A percentile compares a stretch with the other conserved stretches of the same genome.
These are phyloP conservation scores for Gleditsia sinensis DNA, from an alignment of 306 rosid genomes.

Conservation along the genomic window DNA sequence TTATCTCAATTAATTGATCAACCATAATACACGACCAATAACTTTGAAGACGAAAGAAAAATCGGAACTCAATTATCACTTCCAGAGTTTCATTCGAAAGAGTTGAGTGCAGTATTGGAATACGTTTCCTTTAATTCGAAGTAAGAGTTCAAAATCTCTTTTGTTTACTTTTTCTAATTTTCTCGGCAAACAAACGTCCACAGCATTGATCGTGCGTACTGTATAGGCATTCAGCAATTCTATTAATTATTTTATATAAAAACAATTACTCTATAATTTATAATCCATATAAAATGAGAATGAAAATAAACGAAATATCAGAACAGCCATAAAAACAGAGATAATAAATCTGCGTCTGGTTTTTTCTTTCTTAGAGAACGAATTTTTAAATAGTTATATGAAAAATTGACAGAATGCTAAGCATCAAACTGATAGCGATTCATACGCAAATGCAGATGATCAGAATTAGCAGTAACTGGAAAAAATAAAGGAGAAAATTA, in stretches of 20 bases:
- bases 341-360: background rate
- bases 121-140: constrained; percentile 39
- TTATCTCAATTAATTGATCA: background rate
- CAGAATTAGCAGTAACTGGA: background rate
- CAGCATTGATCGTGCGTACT: background rate
- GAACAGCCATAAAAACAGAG: constrained; percentile 1
- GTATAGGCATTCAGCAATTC: constrained; percentile 19
- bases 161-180: constrained; percentile 20
- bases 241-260: background rate
- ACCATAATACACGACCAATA: background rate
- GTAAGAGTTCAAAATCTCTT: constrained; percentile 33
- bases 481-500: background rate
- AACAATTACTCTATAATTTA: background rate
- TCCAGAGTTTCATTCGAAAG: background rate
- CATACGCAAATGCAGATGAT: constrained; percentile 2
- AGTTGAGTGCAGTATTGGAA: constrained; percentile 31
- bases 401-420: background rate
- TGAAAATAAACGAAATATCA: constrained; percentile 1
- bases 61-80: background rate
- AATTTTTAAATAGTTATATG: background rate
- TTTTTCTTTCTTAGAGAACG: background rate
- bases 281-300: background rate
- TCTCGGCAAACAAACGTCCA: constrained; percentile 33
- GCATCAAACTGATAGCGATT: background rate
- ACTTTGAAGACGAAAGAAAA: background rate